phyloP scores from a whole-genome alignment of 2,329 filamentous ascomycete genomes.

The Cordyceps cateniannulata region DNA sequence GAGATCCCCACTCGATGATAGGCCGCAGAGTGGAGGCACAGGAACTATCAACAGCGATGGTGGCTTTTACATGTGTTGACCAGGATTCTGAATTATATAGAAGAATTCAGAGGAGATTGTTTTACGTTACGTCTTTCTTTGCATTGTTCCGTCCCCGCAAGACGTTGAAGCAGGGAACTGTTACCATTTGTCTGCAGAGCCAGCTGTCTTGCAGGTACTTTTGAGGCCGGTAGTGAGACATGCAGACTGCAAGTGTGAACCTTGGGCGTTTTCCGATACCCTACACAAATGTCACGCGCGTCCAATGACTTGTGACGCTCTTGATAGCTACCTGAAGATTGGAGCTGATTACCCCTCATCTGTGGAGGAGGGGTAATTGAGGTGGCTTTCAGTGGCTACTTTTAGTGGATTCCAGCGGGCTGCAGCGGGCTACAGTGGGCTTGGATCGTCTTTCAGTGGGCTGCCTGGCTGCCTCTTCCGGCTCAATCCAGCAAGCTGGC shows the following conservation, averaged over 20 bases:
- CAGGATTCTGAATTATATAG: no score
- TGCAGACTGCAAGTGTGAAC: not conserved
- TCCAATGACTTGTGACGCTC: not conserved
- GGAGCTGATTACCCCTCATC: not conserved
- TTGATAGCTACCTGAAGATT: not conserved
- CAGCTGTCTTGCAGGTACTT: slow-evolving; percentile 1
- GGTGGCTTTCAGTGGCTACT: not conserved
- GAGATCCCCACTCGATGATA: not conserved
- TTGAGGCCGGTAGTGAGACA: not conserved
- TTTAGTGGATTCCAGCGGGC: not conserved
- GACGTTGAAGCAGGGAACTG: no score
- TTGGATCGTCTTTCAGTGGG: not conserved
- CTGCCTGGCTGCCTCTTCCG: not conserved
- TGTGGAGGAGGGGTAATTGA: not conserved
- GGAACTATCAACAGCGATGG: not conserved
- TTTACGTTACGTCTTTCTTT: no score
- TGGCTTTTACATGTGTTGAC: not conserved
- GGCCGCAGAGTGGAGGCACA: not conserved
- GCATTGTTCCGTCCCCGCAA: no score
- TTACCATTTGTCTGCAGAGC: not conserved
- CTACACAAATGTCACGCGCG: not conserved
- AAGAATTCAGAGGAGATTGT: no score
- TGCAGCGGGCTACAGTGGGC: not conserved
- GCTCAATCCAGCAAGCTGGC: not conserved
- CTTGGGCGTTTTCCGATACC: not conserved